Conservation (phyloP, 1,284 basidiomycete genomes). For the Pseudomicrostroma phylloplanum region DNA sequence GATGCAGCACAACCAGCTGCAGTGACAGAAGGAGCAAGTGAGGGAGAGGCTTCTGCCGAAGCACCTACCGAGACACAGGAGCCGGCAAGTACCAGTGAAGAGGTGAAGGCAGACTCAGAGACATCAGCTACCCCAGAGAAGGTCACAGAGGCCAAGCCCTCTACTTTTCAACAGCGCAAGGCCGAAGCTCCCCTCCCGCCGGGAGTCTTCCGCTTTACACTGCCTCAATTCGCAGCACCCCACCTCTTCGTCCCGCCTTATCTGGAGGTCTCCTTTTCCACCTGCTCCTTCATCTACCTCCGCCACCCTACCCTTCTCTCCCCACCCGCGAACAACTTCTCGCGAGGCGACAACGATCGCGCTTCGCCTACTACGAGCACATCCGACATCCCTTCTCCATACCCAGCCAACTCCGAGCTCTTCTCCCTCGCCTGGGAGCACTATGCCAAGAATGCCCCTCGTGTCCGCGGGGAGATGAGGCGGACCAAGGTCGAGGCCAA, state of each 20-base stretch:
- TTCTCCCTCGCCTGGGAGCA: constrained; percentile 48
- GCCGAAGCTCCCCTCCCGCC: constrained; percentile 31
- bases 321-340: neutral
- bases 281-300: constrained; percentile 87
- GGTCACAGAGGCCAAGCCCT: constrained; percentile 7
- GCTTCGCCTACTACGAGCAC: constrained; percentile 19
- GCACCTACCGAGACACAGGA: constrained; percentile 5
- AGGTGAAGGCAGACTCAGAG: neutral
- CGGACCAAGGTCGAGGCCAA: constrained; percentile 34
- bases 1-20: neutral
- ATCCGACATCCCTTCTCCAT: constrained; percentile 45
- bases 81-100: neutral
- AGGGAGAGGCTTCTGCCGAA: constrained; percentile 4
- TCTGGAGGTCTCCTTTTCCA: constrained; percentile 80
- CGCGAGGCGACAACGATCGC: constrained; percentile 6
- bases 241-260: constrained; percentile 94
- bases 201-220: constrained; percentile 60
- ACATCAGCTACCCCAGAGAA: constrained; percentile 2
- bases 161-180: constrained; percentile 8
- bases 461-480: constrained; percentile 40
- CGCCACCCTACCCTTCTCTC: constrained; percentile 91
- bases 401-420: constrained; percentile 42
- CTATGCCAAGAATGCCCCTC: constrained; percentile 43
- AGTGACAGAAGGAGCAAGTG: constrained; percentile 8
- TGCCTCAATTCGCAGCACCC: constrained; percentile 80